Evolutionary conservation across 345 rosid species (phyloP).

Genomic region (Kernera saxatilis): DNA sequence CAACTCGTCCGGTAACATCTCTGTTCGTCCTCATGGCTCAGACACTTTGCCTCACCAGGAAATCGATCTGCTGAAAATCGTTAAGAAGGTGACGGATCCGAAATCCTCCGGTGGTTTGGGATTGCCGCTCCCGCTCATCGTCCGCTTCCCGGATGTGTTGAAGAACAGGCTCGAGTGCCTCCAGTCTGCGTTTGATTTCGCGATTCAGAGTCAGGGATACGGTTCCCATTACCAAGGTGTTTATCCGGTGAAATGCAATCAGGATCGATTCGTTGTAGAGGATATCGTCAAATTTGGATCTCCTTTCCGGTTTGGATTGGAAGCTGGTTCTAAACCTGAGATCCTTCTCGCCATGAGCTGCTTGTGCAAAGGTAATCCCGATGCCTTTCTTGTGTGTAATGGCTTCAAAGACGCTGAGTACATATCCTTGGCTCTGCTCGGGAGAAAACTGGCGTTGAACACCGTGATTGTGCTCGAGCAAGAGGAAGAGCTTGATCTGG

Average conservation of each 20-base stretch:
- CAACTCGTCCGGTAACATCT: constrained; percentile 68
- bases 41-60: constrained; percentile 78
- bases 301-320: constrained; percentile 77
- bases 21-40: constrained; percentile 71
- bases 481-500: constrained; percentile 88
- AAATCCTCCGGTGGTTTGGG: constrained; percentile 81
- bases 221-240: constrained; percentile 86
- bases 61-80: constrained; percentile 71
- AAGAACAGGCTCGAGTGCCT: constrained; percentile 84
- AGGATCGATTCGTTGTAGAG: constrained; percentile 85
- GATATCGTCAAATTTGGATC: constrained; percentile 82
- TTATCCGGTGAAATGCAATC: constrained; percentile 93
- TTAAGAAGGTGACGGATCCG: constrained; percentile 82
- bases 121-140: constrained; percentile 75
- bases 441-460: constrained; percentile 65
- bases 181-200: constrained; percentile 71
- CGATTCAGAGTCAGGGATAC: constrained; percentile 57
- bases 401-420: constrained; percentile 90
- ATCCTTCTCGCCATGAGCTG: constrained; percentile 91
- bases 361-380: constrained; percentile 72
- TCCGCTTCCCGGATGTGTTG: constrained; percentile 83
- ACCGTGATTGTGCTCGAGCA: constrained; percentile 87
- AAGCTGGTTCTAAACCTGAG: constrained; percentile 97
- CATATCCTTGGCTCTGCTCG: constrained; percentile 67
- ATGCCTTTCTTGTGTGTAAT: constrained; percentile 74